Conservation (phyloP, 2,329 filamentous ascomycete species). For the Phaeosphaeriaceae sp. region DNA sequence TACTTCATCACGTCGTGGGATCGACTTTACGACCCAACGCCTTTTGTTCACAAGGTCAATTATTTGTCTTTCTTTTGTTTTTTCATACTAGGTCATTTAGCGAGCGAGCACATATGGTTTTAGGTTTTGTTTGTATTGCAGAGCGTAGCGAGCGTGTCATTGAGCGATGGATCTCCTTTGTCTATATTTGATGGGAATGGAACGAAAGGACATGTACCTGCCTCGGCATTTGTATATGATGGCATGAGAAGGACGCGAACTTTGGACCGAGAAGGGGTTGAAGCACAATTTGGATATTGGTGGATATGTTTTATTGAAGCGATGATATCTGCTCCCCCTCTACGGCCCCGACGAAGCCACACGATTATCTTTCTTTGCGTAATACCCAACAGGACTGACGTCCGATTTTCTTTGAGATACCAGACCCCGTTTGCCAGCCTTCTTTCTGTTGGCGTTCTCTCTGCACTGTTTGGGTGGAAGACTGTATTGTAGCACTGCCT, state of each 20-base stretch:
- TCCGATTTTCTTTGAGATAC: conserved; percentile 15
- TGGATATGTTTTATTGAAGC: conserved; percentile 16
- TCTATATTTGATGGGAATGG: conserved; percentile 14
- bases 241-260: conserved; percentile 7
- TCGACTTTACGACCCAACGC: conserved; percentile 22
- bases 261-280: neutral
- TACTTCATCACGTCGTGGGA: conserved; percentile 27
- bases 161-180: conserved; percentile 41
- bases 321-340: conserved; percentile 12
- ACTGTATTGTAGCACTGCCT: conserved; percentile 10
- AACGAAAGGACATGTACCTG: conserved; percentile 27
- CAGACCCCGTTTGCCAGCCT: neutral
- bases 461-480: conserved; percentile 7
- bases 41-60: conserved; percentile 8
- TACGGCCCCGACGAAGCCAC: neutral
- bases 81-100: conserved; percentile 20
- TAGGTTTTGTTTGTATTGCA: conserved; percentile 33
- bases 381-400: conserved; percentile 16
- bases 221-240: conserved; percentile 26
- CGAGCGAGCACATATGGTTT: conserved; percentile 40
- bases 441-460: neutral
- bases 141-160: conserved; percentile 47
- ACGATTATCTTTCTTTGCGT: conserved; percentile 10
- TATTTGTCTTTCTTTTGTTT: conserved; percentile 21
- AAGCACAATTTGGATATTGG: conserved; percentile 1